Percentiles rank a stretch among this genome's conserved stretches.
Evolutionary conservation across 1,139 yeast genomes (phyloP).

Genomic region (Lodderomyces oxycetoniae): DNA sequence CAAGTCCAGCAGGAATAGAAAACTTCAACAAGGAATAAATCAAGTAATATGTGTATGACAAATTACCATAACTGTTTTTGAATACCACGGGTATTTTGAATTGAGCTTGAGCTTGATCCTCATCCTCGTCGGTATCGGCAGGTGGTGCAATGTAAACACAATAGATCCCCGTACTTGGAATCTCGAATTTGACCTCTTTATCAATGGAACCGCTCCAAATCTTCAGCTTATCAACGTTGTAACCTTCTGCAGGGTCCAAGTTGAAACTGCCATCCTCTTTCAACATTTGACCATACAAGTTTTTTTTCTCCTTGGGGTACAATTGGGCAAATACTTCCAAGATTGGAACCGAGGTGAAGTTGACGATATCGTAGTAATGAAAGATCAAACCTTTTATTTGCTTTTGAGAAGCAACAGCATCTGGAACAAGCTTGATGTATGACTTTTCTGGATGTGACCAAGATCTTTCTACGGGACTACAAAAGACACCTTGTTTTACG

Average conservation of each 20-base stretch:
- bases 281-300: slow-evolving; percentile 13
- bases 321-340: slow-evolving; percentile 14
- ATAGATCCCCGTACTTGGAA: slow-evolving; percentile 27
- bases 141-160: slow-evolving; percentile 33
- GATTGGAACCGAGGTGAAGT: slow-evolving; percentile 21
- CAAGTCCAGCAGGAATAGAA: slow-evolving; percentile 16
- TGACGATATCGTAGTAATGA: slow-evolving; percentile 22
- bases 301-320: slow-evolving; percentile 13
- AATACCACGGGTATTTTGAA: slow-evolving; percentile 20
- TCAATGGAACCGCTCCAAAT: slow-evolving; percentile 12
- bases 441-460: slow-evolving; percentile 7
- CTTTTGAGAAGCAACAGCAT: slow-evolving; percentile 3
- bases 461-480: slow-evolving; percentile 9
- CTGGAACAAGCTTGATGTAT: slow-evolving; percentile 6
- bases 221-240: slow-evolving; percentile 7
- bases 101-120: too few species aligned
- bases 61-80: slow-evolving; percentile 27
- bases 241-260: slow-evolving; percentile 8
- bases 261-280: slow-evolving; percentile 9
- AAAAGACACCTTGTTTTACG: slow-evolving; percentile 9
- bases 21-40: slow-evolving; percentile 19
- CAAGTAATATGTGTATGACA: slow-evolving; percentile 19
- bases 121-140: slow-evolving; percentile 5
- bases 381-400: slow-evolving; percentile 24
- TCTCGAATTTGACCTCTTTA: slow-evolving; percentile 12